phyloP scores from a whole-genome alignment of 1,284 basidiomycete genomes.

The Stereum hirsutum region DNA sequence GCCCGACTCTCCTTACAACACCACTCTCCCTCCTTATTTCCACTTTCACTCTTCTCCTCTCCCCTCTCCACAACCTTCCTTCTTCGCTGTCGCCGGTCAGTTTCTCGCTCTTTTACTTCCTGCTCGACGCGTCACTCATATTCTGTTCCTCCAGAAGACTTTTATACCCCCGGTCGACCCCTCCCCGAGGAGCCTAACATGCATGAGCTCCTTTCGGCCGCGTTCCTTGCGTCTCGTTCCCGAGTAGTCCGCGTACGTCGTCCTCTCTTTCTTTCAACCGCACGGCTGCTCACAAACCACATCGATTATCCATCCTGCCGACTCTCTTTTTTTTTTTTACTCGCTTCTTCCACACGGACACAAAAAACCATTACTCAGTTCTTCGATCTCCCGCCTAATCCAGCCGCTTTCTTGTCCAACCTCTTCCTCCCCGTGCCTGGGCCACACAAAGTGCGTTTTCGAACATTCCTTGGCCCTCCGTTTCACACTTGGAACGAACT shows the following conservation, averaged over 20 bases:
- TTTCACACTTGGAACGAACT: no score
- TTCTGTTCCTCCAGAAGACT: background rate
- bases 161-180: background rate
- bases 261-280: background rate
- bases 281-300: no score
- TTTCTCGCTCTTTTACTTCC: background rate
- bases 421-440: constrained; percentile 4
- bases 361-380: background rate
- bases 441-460: background rate
- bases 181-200: no score
- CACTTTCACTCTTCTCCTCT: background rate
- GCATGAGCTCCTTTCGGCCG: background rate
- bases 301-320: no score
- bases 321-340: no score
- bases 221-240: constrained; percentile 5
- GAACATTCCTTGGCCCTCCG: no score
- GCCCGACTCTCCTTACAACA: background rate
- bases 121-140: background rate
- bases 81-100: background rate
- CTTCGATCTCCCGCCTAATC: background rate
- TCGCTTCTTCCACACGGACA: background rate
- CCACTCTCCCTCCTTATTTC: background rate
- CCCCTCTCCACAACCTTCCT: background rate
- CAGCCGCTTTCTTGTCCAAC: background rate
- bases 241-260: constrained; percentile 7